Evolutionary conservation across 495 filamentous ascomycete genomes (phyloP).

Genomic region (Tetracladium setigerum): DNA sequence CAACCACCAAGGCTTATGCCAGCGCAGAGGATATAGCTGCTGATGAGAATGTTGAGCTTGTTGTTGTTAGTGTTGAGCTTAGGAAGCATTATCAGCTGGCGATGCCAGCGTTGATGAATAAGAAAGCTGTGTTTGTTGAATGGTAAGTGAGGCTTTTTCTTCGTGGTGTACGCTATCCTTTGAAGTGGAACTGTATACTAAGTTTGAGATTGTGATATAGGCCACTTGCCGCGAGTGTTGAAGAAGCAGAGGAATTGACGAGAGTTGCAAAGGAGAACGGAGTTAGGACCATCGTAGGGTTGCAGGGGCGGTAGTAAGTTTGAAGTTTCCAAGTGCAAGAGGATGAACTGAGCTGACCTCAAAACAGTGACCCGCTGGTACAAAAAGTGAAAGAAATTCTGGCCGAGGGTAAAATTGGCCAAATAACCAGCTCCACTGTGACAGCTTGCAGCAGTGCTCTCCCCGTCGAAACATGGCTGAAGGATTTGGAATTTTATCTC

Average conservation of each 20-base stretch:
- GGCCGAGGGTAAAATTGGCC: conserved; percentile 14
- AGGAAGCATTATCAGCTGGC: conserved; percentile 37
- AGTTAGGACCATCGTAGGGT: conserved; percentile 22
- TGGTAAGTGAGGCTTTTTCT: conserved; percentile 26
- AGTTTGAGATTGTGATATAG: neutral
- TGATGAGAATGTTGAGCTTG: conserved; percentile 43
- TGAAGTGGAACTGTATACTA: neutral
- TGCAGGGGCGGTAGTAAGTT: conserved; percentile 16
- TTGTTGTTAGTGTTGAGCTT: conserved; percentile 35
- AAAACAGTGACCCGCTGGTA: conserved; percentile 8
- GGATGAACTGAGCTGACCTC: neutral
- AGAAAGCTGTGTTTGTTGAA: conserved; percentile 44
- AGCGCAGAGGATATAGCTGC: conserved; percentile 34
- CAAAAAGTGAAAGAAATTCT: conserved; percentile 19
- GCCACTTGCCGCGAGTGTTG: conserved; percentile 19
- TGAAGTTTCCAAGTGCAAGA: neutral
- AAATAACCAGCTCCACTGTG: conserved; percentile 17
- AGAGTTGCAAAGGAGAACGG: conserved; percentile 22
- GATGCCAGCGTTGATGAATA: conserved; percentile 34
- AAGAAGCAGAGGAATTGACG: conserved; percentile 24
- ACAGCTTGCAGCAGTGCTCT: neutral
- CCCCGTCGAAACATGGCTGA: conserved; percentile 11
- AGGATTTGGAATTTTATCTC: conserved; percentile 17
- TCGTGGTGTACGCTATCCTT: neutral
- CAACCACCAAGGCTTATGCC: conserved; percentile 34